phyloP scores from a whole-genome alignment of 352 stramenopile species.

The Pilasporangium apinafurcum region DNA sequence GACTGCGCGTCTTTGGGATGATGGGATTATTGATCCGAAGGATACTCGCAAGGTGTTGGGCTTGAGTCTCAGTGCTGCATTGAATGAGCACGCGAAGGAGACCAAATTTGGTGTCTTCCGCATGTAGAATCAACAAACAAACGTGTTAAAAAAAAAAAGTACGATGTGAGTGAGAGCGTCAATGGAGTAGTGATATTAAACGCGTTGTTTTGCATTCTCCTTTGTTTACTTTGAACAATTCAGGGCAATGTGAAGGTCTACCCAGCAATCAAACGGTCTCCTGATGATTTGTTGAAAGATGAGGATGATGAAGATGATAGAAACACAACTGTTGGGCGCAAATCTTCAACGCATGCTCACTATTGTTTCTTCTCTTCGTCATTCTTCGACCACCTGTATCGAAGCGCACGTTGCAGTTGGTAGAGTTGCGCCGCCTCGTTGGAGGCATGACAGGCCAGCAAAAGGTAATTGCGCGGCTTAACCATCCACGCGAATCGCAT shows the following conservation, averaged over 20 bases:
- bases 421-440: slow-evolving; percentile 83
- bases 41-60: slow-evolving; percentile 89
- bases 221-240: no score
- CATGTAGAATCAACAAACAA: slow-evolving; percentile 73
- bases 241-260: no score
- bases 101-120: slow-evolving; percentile 96
- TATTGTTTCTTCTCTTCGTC: slow-evolving; percentile 26
- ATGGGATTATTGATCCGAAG: slow-evolving; percentile 96
- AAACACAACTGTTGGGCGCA: no score
- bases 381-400: slow-evolving; percentile 26
- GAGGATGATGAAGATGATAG: no score
- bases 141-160: no score
- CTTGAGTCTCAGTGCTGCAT: slow-evolving; percentile 62
- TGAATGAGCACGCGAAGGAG: slow-evolving; percentile 64
- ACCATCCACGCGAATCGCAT: slow-evolving; percentile 89
- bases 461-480: slow-evolving; percentile 81
- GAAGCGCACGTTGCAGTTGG: slow-evolving; percentile 63
- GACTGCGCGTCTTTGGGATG: slow-evolving; percentile 96
- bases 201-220: no score
- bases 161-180: no score
- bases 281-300: no score
- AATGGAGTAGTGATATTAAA: no score
- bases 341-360: slow-evolving; percentile 6
- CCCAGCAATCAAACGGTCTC: no score
- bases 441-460: slow-evolving; percentile 77